Evolutionary conservation across 2,329 filamentous ascomycete species (phyloP).

Genomic region (Zasmidium cellare): DNA sequence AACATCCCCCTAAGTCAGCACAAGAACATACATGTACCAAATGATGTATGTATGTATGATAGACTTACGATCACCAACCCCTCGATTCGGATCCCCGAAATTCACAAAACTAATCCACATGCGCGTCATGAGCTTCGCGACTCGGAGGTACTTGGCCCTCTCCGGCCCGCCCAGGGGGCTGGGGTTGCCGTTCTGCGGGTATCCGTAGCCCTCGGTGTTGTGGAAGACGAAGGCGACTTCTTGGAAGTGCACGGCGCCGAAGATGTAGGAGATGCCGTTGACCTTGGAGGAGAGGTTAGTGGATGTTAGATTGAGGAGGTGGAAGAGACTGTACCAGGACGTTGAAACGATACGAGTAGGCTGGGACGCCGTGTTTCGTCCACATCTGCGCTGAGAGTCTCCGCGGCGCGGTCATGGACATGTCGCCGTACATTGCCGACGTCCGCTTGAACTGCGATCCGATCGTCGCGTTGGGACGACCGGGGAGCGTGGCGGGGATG

Average conservation of each 20-base stretch:
- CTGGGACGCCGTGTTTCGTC: constrained; percentile 21
- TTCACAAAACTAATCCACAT: constrained; percentile 56
- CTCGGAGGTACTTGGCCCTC: constrained; percentile 38
- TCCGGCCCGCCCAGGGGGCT: constrained; percentile 25
- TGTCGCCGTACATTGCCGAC: constrained; percentile 23
- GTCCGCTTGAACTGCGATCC: constrained; percentile 27
- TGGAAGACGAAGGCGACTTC: constrained; percentile 58
- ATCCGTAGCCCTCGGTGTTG: constrained; percentile 46
- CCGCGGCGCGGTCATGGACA: constrained; percentile 20
- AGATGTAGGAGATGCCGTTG: constrained; percentile 28
- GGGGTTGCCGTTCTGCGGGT: constrained; percentile 21
- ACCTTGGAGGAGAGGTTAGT: constrained; percentile 17
- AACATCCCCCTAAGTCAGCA: no score
- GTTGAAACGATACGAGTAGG: constrained; percentile 49
- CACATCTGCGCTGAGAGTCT: constrained; percentile 23
- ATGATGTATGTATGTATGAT: no score
- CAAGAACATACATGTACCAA: no score
- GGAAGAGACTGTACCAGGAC: constrained; percentile 28
- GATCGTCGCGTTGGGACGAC: constrained; percentile 19
- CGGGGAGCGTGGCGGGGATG: constrained; percentile 22
- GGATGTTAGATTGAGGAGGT: constrained; percentile 26
- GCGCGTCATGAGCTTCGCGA: constrained; percentile 51
- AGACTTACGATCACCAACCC: constrained; percentile 26
- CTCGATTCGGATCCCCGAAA: constrained; percentile 43
- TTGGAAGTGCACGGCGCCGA: constrained; percentile 43